Base-by-base conservation (phyloP, 139 green algal genomes). In the Desmodesmus armatus region DNA sequence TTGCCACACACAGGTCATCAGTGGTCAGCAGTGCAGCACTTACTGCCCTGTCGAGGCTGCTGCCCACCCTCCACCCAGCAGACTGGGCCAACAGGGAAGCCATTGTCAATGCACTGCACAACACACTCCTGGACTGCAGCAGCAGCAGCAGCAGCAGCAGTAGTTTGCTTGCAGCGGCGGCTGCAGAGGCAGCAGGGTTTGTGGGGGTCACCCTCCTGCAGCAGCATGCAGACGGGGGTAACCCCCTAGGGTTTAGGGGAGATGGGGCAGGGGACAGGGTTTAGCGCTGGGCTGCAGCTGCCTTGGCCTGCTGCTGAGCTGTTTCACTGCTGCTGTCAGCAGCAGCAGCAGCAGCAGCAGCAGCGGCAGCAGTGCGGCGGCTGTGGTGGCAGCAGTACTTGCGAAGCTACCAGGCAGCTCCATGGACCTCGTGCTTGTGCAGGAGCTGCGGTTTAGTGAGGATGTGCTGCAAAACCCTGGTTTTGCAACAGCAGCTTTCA, bases 101-200 rank as follows among this genome's bases (percentile, higher is more conserved):
- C n/a, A 15, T 72, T 19, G 35, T 53, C n/a, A 82, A 58, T 23
- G 29, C 40, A 37, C n/a, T 82, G n/a, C 17, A 29, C 72, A 55
- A 73, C 55, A 55, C 37, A 21, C 37, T 82, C 37, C 55, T 82
- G 76, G 76, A 82, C 49, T 80, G 73, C 73, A 69, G 73, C 73
- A 33, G 49, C 13, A 23, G 11, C 11, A 3, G 3, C 25, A 23
- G 69, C 69, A 58, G 69, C 69, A 53, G 23, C 69, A 53, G 25
- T 3, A 39, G 21, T 3, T 21, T 41, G 5, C 25, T 77, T 3
- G 39, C 39, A 23, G 40, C 40, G 4, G 69, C 69, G 5, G 69
- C 39, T 6, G 69, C 31, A 2, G 69, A 55, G 31, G 69, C 69
- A 53, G 23, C 33, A 19, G 69, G 69, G 2, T 77, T 51, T 53